phyloP scores from a whole-genome alignment of 2,329 filamentous ascomycete genomes.

The Ascosphaera apis region DNA sequence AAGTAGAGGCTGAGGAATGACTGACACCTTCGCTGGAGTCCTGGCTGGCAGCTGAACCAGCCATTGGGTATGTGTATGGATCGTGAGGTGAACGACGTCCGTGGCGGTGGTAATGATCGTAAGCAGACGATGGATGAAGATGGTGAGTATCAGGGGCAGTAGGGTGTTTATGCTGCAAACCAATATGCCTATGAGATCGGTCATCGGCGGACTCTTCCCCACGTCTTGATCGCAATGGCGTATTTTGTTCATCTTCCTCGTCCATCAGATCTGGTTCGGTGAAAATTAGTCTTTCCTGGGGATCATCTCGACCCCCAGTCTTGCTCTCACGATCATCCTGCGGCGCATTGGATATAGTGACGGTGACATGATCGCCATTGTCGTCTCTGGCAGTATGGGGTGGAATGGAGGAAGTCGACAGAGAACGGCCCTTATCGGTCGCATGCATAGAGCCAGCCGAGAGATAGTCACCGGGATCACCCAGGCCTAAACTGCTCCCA shows the following conservation, averaged over 20 bases:
- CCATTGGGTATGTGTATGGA: background rate
- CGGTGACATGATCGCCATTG: background rate
- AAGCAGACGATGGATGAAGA: background rate
- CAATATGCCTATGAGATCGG: background rate
- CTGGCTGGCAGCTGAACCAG: background rate
- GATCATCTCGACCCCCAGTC: constrained; percentile 20
- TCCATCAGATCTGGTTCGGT: constrained; percentile 27
- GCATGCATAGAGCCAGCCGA: constrained; percentile 11
- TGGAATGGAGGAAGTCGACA: background rate
- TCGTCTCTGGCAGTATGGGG: background rate
- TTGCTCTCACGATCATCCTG: background rate
- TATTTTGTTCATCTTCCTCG: constrained; percentile 21
- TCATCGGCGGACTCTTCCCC: background rate
- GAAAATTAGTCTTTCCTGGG: constrained; percentile 42
- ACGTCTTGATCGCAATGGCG: background rate
- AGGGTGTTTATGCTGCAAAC: background rate
- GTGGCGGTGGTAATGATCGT: background rate
- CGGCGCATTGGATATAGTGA: background rate
- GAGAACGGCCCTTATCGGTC: background rate
- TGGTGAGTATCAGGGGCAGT: background rate
- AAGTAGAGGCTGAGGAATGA: background rate
- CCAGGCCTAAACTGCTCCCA: constrained; percentile 58
- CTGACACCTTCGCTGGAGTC: background rate
- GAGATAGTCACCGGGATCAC: constrained; percentile 33
- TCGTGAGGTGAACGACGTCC: background rate